Base-by-base conservation (phyloP, 768 basidiomycete genomes). In the Mycena galericulata region DNA sequence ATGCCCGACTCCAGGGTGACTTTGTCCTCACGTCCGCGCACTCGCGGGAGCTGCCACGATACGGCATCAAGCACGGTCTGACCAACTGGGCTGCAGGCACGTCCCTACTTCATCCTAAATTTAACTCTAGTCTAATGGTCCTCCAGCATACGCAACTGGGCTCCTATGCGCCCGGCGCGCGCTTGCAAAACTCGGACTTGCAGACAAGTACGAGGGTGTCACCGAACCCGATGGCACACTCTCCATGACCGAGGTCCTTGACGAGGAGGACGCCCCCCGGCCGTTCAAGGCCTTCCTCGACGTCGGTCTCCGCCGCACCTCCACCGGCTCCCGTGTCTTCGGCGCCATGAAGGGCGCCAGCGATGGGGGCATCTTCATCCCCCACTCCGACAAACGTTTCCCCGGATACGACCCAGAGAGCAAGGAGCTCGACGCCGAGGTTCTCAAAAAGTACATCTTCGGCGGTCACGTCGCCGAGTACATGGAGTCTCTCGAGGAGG, bases 221-320 rank as follows among this genome's bases (percentile, higher is more conserved):
- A 77, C 88, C 34, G 96, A 98, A 82, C 93, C 98, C 22, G 92
- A 97, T 77, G 98, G 98, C 69, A 91, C 92, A 29, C 80, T 97
- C 75, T 82, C 84, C 58, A 70, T 96, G 76, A 97, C 92, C n/a
- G 94, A 98, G 82, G 81, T 89, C 56, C 86, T 96, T 64, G 95
- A 95, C 59, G 94, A 89, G 14, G 96, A 98, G 64, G 96, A 96
- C 76, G 95, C 94, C 54, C 97, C 97, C 51, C 90, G 97, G 65
- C 98, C 98, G n/a, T 99, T 99, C 91, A 99, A 98, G 84, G 90
- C 89, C 77, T 99, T 93, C 88, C 95, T 99, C 76, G 98, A 99
- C 79, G 97, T 98, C 80, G 98, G 98, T 83, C 88, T 99, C 77
- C 96, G 91, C 83, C 95, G 97, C 76, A 99, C 98, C 47, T 97